These are phyloP conservation scores for Copromyces sp. DNA, from an alignment of 495 filamentous ascomycete genomes.

Conservation along the genomic window DNA sequence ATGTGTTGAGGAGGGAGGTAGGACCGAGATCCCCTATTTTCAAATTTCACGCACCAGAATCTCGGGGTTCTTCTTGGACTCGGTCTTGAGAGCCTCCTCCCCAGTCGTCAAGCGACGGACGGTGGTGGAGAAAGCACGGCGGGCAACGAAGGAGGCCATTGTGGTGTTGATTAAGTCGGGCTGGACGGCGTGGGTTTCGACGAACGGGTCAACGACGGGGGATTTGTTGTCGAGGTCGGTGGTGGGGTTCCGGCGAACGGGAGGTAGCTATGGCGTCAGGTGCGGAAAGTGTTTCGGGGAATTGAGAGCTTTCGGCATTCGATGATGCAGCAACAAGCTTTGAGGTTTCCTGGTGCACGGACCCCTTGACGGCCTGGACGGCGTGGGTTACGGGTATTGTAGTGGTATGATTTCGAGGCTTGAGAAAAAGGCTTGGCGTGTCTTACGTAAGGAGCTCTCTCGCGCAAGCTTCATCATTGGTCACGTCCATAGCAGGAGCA, in stretches of 20 bases:
- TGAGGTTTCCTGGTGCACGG: background rate
- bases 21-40: background rate
- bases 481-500: background rate
- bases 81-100: slow-evolving; percentile 34
- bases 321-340: slow-evolving; percentile 8
- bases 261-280: background rate
- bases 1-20: background rate
- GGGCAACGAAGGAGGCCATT: slow-evolving; percentile 40
- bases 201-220: slow-evolving; percentile 2
- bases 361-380: background rate
- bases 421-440: slow-evolving; percentile 3
- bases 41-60: slow-evolving; percentile 34
- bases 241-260: slow-evolving; percentile 2
- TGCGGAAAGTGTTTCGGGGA: background rate
- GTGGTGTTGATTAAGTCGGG: slow-evolving; percentile 8
- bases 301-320: slow-evolving; percentile 1
- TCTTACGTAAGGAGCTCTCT: slow-evolving; percentile 8
- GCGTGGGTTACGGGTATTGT: background rate
- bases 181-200: background rate
- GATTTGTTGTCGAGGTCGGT: slow-evolving; percentile 7
- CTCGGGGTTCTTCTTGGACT: slow-evolving; percentile 45
- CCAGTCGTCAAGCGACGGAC: slow-evolving; percentile 30
- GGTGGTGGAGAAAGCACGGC: slow-evolving; percentile 38
- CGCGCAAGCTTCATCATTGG: background rate
- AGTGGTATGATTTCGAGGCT: slow-evolving; percentile 16